Evolutionary conservation across 1,284 basidiomycete species (phyloP).

Genomic region (Dichomitus squalens): DNA sequence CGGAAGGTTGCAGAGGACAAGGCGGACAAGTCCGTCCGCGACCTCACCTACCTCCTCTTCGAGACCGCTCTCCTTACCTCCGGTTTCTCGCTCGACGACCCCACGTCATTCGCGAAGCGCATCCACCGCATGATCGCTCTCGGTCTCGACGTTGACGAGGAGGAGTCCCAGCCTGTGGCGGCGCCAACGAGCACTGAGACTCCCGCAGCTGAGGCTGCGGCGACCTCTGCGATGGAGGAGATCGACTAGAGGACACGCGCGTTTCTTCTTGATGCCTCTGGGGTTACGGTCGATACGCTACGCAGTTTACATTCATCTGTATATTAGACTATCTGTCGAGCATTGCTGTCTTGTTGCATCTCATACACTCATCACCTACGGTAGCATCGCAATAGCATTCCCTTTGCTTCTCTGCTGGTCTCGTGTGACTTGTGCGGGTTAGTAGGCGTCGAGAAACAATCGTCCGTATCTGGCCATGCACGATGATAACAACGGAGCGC

Average conservation of each 20-base stretch:
- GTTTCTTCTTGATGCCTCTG: slow-evolving; percentile 7
- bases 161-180: slow-evolving; percentile 43
- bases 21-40: slow-evolving; percentile 97
- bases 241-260: slow-evolving; percentile 60
- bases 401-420: no score
- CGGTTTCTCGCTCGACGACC: slow-evolving; percentile 95
- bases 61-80: slow-evolving; percentile 96
- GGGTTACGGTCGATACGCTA: slow-evolving; percentile 19
- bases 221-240: slow-evolving; percentile 84
- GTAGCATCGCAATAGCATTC: slow-evolving; percentile 22
- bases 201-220: slow-evolving; percentile 53
- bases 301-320: slow-evolving; percentile 20
- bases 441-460: no score
- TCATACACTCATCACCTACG: slow-evolving; percentile 22
- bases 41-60: slow-evolving; percentile 94
- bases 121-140: slow-evolving; percentile 97
- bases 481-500: no score
- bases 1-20: slow-evolving; percentile 96
- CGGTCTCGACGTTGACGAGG: slow-evolving; percentile 84
- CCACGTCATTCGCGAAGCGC: slow-evolving; percentile 92
- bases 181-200: slow-evolving; percentile 44
- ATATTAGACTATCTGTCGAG: slow-evolving; percentile 26
- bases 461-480: no score
- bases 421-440: no score
- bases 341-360: slow-evolving; percentile 30